Conservation (phyloP, 441 rosid genomes). For the Erodium texanum region DNA sequence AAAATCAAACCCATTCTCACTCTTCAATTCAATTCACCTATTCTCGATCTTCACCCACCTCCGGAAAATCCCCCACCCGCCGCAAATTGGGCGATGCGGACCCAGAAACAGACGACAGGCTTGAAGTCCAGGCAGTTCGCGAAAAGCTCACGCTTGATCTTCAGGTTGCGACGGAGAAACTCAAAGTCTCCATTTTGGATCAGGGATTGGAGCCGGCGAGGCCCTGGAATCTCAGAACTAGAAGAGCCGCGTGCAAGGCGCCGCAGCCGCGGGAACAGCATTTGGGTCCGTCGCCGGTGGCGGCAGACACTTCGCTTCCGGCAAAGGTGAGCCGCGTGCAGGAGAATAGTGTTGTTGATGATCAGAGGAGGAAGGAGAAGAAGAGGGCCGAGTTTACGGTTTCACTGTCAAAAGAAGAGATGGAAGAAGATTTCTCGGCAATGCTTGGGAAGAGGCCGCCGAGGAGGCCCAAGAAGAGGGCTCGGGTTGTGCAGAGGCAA, state of each 20-base stretch:
- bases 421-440: slow-evolving; percentile 10
- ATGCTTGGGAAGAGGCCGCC: slow-evolving; percentile 12
- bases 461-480: slow-evolving; percentile 17
- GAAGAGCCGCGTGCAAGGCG: neutral
- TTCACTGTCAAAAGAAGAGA: slow-evolving; percentile 11
- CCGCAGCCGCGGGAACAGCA: neutral
- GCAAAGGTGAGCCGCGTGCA: too few relatives aligned
- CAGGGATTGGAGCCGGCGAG: neutral
- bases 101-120: neutral
- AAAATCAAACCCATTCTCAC: neutral
- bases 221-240: neutral
- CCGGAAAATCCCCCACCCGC: neutral
- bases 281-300: neutral
- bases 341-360: too few relatives aligned
- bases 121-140: neutral
- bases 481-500: slow-evolving; percentile 7
- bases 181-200: neutral
- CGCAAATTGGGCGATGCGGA: neutral
- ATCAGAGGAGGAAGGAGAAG: too few relatives aligned
- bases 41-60: neutral
- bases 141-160: neutral
- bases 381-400: slow-evolving; percentile 6
- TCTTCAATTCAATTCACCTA: neutral
- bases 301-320: neutral
- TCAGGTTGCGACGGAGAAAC: neutral